A percentile compares a stretch with the other conserved stretches of the same genome.
phyloP scores from a whole-genome alignment of 345 rosid species.

The Eucalyptus cloeziana region DNA sequence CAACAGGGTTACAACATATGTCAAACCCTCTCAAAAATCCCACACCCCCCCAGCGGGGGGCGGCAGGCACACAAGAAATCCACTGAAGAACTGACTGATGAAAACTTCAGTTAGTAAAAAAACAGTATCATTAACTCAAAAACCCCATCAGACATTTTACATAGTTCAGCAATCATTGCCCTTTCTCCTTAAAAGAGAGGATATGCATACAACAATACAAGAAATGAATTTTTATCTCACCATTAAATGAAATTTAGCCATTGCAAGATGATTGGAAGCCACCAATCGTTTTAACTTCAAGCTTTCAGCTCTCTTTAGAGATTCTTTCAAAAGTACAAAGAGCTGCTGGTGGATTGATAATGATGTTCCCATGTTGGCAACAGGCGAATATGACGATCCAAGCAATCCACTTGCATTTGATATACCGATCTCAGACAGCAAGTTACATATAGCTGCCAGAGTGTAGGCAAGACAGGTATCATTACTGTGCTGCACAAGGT shows the following conservation, averaged over 20 bases:
- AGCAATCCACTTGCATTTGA: slow-evolving; percentile 56
- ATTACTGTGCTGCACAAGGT: slow-evolving; percentile 64
- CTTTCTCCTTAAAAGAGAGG: background rate
- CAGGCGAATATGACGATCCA: slow-evolving; percentile 68
- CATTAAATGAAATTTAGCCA: slow-evolving; percentile 88
- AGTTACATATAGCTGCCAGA: slow-evolving; percentile 78
- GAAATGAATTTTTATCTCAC: slow-evolving; percentile 21
- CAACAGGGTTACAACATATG: background rate
- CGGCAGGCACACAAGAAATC: background rate
- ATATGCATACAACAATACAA: background rate
- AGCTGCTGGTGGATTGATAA: slow-evolving; percentile 83
- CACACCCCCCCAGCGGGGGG: too few relatives aligned
- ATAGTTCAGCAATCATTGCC: background rate
- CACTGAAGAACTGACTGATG: background rate
- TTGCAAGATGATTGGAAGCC: slow-evolving; percentile 89
- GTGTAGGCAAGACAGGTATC: slow-evolving; percentile 97
- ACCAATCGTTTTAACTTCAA: slow-evolving; percentile 68
- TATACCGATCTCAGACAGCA: slow-evolving; percentile 79
- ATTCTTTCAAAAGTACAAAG: slow-evolving; percentile 72
- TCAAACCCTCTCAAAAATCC: background rate
- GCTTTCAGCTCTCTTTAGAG: slow-evolving; percentile 80
- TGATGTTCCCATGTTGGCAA: slow-evolving; percentile 47
- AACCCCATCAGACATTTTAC: background rate
- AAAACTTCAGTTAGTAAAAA: background rate
- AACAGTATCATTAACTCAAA: background rate